Base-by-base conservation (phyloP, 148 eudicot species). In the Polygonum aviculare region DNA sequence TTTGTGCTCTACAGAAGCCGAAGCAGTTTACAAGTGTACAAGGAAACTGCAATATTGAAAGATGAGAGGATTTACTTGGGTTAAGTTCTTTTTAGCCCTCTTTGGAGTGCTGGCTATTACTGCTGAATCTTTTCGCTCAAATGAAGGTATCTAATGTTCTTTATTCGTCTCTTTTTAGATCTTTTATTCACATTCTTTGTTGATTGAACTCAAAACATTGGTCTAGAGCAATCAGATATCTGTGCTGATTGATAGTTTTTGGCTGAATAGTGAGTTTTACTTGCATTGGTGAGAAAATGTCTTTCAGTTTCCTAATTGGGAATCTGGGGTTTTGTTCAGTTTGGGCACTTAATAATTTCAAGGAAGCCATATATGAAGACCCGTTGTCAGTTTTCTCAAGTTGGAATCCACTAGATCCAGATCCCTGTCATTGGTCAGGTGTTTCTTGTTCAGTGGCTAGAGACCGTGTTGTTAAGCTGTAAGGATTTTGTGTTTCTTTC, bases 301-400 rank as follows among this genome's bases (percentile, higher is more conserved):
- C 21, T 59, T 21, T 79, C 62, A 74, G 47, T 60, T 19, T 26
- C 16, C 69, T 60, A 35, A 67, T 35, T 67, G 44, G 45, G 19
- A 41, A 72, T 73, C 59, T 22, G 78, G 74, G 70, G 52, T 83
- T 78, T 85, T 83, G 67, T 41, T 10, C 82, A 95, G 94, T 93
- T 73, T 83, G 86, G 86, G 97, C 90, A 45, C 90, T 95, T 14
- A 82, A 77, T 74, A 77, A 90, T 11, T 92, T 95, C 87, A 95
- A 92, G 79, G 90, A 90, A 87, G 94, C 96, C 18, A 89, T 95
- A 78, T 87, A 85, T 80, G 97, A 95, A 77, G 99, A 95, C 86
- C 96, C 96, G 21, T 77, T 74, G 77, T 77, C 89, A 74, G 90
- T 85, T 82, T 84, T 95, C 81, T 86, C 97, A 35, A 87, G 85